phyloP scores from a whole-genome alignment of 257 asterid species.

The Scutellaria barbata region DNA sequence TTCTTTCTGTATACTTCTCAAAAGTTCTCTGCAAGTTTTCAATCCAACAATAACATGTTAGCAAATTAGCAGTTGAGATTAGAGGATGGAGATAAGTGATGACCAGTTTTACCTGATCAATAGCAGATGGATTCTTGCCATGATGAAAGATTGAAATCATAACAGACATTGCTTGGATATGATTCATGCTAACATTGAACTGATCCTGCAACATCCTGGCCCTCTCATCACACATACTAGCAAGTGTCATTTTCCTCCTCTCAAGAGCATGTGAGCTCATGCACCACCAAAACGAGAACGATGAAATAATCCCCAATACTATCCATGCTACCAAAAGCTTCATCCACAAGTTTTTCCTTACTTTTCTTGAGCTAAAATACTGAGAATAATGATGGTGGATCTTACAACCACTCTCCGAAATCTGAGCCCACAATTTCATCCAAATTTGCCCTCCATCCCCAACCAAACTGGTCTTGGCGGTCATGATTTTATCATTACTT shows the following conservation, averaged over 20 bases:
- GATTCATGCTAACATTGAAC: constrained; percentile 94
- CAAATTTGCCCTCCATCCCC: constrained; percentile 67
- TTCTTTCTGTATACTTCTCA: constrained; percentile 79
- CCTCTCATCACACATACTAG: constrained; percentile 97
- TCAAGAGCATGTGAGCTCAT: constrained; percentile 64
- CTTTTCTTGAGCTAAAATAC: constrained; percentile 55
- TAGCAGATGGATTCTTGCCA: constrained; percentile 79
- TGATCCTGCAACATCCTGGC: constrained; percentile 98
- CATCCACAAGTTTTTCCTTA: constrained; percentile 67
- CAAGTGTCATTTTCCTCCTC: constrained; percentile 84
- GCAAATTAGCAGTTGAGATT: constrained; percentile 1
- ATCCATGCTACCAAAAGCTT: constrained; percentile 61
- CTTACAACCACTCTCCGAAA: constrained; percentile 53
- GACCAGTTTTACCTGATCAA: constrained; percentile 72
- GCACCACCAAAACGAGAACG: constrained; percentile 54
- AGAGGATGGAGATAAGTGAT: background rate
- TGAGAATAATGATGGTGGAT: constrained; percentile 63
- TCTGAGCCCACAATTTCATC: constrained; percentile 64
- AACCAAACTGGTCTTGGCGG: constrained; percentile 54
- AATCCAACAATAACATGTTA: constrained; percentile 11
- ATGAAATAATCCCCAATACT: constrained; percentile 43
- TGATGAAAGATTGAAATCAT: constrained; percentile 94
- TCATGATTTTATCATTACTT: constrained; percentile 72
- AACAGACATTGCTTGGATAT: constrained; percentile 94
- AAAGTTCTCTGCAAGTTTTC: constrained; percentile 67